phyloP scores from a whole-genome alignment of 495 filamentous ascomycete genomes.

The Hypoxylon fuscum region DNA sequence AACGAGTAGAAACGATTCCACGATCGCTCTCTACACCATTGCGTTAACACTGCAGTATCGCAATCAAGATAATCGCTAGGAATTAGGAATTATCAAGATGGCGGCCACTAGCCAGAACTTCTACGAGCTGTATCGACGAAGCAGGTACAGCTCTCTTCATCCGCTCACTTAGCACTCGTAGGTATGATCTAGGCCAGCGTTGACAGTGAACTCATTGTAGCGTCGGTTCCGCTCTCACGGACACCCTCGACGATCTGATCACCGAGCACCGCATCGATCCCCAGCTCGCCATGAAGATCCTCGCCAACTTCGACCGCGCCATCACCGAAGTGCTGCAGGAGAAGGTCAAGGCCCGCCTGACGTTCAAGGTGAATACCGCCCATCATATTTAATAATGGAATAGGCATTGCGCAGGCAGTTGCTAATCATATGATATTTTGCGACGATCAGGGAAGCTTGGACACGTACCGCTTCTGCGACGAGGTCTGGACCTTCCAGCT shows the following conservation, averaged over 20 bases:
- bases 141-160: conserved; percentile 72
- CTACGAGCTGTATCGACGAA: conserved; percentile 97
- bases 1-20: neutral
- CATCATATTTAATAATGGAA: neutral
- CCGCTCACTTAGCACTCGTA: conserved; percentile 20
- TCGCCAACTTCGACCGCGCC: conserved; percentile 88
- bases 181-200: conserved; percentile 1
- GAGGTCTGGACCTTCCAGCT: conserved; percentile 99
- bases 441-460: conserved; percentile 81
- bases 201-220: conserved; percentile 57
- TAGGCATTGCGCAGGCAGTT: neutral
- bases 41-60: neutral
- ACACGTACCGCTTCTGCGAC: conserved; percentile 99
- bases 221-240: conserved; percentile 88
- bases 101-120: conserved; percentile 60
- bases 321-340: conserved; percentile 89
- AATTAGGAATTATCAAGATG: conserved; percentile 27
- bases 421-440: conserved; percentile 10
- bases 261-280: conserved; percentile 92
- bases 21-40: neutral
- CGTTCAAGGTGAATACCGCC: conserved; percentile 82
- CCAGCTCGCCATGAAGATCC: conserved; percentile 97
- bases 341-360: conserved; percentile 88
- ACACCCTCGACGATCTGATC: conserved; percentile 96
- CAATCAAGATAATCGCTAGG: neutral